These are phyloP conservation scores for Tephrocybe sp. DNA, from an alignment of 768 basidiomycete species.

Conservation along the genomic window DNA sequence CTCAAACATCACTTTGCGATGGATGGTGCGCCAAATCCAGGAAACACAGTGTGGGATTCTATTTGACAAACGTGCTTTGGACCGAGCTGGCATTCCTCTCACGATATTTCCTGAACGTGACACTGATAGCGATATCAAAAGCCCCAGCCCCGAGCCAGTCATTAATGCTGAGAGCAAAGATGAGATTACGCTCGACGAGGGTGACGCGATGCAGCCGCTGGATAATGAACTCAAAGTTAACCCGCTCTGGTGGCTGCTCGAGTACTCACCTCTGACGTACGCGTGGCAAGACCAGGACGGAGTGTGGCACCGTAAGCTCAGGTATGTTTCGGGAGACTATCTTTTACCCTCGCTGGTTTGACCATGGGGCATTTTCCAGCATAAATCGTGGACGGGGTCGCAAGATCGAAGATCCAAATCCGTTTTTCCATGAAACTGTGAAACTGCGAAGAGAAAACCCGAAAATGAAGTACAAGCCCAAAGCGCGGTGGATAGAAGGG, in stretches of 20 bases:
- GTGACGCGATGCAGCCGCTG: slow-evolving; percentile 52
- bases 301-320: slow-evolving; percentile 52
- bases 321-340: slow-evolving; percentile 33
- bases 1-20: slow-evolving; percentile 63
- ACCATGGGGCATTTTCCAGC: slow-evolving; percentile 25
- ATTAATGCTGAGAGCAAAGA: slow-evolving; percentile 9
- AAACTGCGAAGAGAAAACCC: slow-evolving; percentile 52
- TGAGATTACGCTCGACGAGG: slow-evolving; percentile 10
- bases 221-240: slow-evolving; percentile 49
- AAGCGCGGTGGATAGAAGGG: slow-evolving; percentile 48
- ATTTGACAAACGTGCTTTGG: slow-evolving; percentile 53
- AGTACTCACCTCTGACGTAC: slow-evolving; percentile 56
- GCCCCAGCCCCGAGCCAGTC: slow-evolving; percentile 25
- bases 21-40: slow-evolving; percentile 77
- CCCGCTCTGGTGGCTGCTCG: slow-evolving; percentile 70
- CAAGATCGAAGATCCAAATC: slow-evolving; percentile 40
- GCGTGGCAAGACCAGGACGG: slow-evolving; percentile 58
- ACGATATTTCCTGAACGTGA: background rate
- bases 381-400: slow-evolving; percentile 61
- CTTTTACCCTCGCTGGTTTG: background rate
- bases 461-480: slow-evolving; percentile 55
- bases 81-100: slow-evolving; percentile 21
- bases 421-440: slow-evolving; percentile 67
- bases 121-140: background rate
- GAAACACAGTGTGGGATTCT: slow-evolving; percentile 56